Conservation (phyloP, 768 basidiomycete genomes). For the Bullera alba region DNA sequence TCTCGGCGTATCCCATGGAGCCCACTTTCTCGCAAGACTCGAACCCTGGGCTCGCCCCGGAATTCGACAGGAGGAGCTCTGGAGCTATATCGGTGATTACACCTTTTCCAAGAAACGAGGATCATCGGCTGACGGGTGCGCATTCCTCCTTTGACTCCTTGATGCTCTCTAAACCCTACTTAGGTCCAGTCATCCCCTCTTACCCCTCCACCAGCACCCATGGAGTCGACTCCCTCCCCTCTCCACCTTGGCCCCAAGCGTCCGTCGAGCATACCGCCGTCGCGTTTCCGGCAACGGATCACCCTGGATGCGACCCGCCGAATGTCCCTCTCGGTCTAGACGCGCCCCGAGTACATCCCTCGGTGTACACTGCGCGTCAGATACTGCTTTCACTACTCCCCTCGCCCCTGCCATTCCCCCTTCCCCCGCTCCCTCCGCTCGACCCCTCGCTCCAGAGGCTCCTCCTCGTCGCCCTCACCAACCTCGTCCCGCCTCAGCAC, state of each 20-base stretch:
- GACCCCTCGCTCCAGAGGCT: conserved; percentile 10
- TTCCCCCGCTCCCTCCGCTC: conserved; percentile 10
- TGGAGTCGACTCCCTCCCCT: no score
- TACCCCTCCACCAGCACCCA: no score
- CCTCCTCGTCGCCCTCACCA: conserved; percentile 18
- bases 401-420: background rate
- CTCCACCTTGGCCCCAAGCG: no score
- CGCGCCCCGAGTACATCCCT: no score
- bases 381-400: conserved; percentile 11
- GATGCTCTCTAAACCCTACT: background rate
- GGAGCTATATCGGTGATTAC: background rate
- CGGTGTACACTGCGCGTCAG: conserved; percentile 13
- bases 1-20: background rate
- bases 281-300: no score
- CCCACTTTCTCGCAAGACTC: background rate
- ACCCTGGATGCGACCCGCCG: no score
- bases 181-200: background rate
- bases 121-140: background rate
- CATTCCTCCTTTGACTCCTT: background rate
- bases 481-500: conserved; percentile 8
- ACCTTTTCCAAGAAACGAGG: background rate
- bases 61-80: background rate
- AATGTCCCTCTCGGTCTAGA: no score
- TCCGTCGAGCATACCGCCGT: no score
- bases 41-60: background rate